Base-by-base conservation (phyloP, 1,284 basidiomycete genomes). In the Puccinia brachypodii region DNA sequence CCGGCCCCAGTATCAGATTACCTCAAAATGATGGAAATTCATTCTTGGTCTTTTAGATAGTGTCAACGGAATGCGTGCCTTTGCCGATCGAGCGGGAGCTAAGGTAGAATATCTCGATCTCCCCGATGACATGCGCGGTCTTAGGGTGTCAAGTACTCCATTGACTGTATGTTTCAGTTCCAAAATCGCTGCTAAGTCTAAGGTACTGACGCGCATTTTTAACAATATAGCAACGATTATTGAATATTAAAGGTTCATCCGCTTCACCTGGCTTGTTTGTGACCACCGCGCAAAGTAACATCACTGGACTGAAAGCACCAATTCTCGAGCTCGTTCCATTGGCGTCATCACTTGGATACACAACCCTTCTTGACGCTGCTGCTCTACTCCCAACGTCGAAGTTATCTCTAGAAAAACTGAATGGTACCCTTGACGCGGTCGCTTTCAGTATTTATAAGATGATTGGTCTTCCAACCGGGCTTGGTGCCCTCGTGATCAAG, bases 391-490 rank as follows among this genome's bases (percentile, higher is more conserved):
- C 92, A 4, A 91, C 92, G 0, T 91, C 92, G 9, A 85, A 88
- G 16, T 89, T 93, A 78, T 92, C 92, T 9, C 88, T 94, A 25
- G 86, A 88, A 2, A 50, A 64, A 19, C 31, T 77, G 3, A 89
- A 91, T 77, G 89, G 88, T 33, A 89, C 90, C 7, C 91, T 92
- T 16, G 92, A 94, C 86, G 93, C 92, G 2, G 91, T 94, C 89
- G 92, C 91, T 0, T 86, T 94, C 76, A 93, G 92, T 58, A 93
- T 94, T 84, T 95, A 95, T 88, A 95, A 95, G 84, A 93, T 94
- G 91, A 93, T 94, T 83, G 93, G 93, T 40, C 94, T 91, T 84
- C 93, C 93, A 9, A 95, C 93, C 0, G 93, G 93, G 1, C 90
- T 94, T 62, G 93, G 93, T 42, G 92, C 92, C 25, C 88, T 95